Conservation (phyloP, 345 rosid genomes). For the Melaleuca quinquenervia region DNA sequence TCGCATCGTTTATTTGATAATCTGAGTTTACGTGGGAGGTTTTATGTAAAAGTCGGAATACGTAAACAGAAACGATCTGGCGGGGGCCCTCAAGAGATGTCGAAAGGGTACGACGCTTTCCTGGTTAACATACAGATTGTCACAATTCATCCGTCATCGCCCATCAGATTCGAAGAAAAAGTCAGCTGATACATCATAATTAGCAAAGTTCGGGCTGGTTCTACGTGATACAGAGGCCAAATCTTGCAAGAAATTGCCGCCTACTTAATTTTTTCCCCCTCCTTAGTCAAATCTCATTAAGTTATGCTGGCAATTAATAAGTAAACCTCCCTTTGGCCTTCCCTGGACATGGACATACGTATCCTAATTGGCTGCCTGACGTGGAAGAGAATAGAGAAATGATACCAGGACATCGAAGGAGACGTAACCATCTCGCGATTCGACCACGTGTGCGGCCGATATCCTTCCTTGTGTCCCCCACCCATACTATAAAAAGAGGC, state of each 20-base stretch:
- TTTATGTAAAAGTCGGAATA: background rate
- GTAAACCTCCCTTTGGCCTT: background rate
- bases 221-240: background rate
- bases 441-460: slow-evolving; percentile 25
- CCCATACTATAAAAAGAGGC: slow-evolving; percentile 5
- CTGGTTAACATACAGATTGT: background rate
- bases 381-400: background rate
- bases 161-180: background rate
- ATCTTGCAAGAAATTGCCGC: background rate
- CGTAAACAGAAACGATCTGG: background rate
- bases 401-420: background rate
- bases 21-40: background rate
- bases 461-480: background rate
- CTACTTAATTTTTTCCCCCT: background rate
- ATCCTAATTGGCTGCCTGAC: background rate
- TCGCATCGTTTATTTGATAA: background rate
- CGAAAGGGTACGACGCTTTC: background rate
- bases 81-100: background rate
- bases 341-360: background rate
- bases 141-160: background rate
- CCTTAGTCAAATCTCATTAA: background rate
- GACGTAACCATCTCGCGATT: background rate
- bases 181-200: background rate
- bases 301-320: background rate
- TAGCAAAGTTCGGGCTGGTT: background rate